Conservation (phyloP, 257 asterid genomes). For the Marsdenia floribunda region DNA sequence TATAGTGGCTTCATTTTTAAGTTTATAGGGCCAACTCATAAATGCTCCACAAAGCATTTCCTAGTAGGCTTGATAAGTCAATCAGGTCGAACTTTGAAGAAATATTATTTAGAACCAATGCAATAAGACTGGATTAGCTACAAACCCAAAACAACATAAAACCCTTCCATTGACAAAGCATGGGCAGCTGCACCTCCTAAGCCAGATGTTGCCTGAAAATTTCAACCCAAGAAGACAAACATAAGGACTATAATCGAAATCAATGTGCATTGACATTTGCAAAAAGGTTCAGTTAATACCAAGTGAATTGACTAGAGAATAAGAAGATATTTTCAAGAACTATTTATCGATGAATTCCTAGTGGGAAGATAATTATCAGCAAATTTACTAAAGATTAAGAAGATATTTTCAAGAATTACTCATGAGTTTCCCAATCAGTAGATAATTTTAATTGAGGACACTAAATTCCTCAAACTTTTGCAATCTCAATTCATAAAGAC, state of each 20-base stretch:
- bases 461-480: background rate
- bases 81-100: background rate
- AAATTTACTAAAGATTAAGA: background rate
- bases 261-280: background rate
- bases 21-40: background rate
- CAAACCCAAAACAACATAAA: conserved; percentile 68
- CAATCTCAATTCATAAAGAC: background rate
- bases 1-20: background rate
- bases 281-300: background rate
- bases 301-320: background rate
- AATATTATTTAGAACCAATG: background rate
- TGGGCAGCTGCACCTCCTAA: conserved; percentile 80
- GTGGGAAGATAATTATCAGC: background rate
- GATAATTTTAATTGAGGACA: background rate
- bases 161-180: conserved; percentile 75
- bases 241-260: conserved; percentile 1
- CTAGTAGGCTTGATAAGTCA: background rate
- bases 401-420: background rate
- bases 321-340: background rate
- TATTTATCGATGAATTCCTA: background rate
- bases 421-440: background rate
- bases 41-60: background rate
- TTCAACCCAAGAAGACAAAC: conserved; percentile 10
- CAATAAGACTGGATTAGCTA: background rate
- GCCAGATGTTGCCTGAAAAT: conserved; percentile 81